Base-by-base conservation (phyloP, 805 yeast species). In the Maudiozyma pseudohumilis region DNA sequence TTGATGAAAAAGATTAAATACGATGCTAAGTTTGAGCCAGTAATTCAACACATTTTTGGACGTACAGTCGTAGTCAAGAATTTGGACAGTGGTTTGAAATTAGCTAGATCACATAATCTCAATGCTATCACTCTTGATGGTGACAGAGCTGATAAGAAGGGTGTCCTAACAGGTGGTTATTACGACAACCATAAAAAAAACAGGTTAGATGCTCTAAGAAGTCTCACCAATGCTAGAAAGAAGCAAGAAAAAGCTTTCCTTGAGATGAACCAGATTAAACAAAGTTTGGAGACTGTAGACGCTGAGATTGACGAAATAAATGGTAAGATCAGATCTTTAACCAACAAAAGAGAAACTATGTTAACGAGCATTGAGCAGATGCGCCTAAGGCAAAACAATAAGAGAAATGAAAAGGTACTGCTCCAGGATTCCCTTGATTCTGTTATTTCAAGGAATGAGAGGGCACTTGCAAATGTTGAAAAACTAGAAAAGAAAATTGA, bases 41-140 rank as follows among this genome's bases (percentile, higher is more conserved):
- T 94, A 0, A 74, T 89, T 4, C 69, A 68, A 44, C 92, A 85
- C 45, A 75, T 88, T 1, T 88, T 87, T 61, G 89, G 94, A 17
- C 77, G 70, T 49, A 75, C 92, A 0, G 73, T 88, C 29, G 88
- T 92, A 1, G 79, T 88, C 37, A 70, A 73, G 40, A 76, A 80
- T 43, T 60, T 89, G 32, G 77, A 71, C 34, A 66, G 69, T 22
- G 94, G 94, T 3, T 66, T 78, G 2, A 79, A 76, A 46, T 61
- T 82, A 21, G 77, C 95, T 0, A 72, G 72, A 33, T 59, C 64
- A 8, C 72, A 66, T 54, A 72, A 74, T 22, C 60, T 88, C 18
- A 77, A 74, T 48, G 83, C 95, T 1, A 81, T 92, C 12, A 92
- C 98, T 0, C 63, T 89, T 13, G 94, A 85, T 56, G 98, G 98